Percentiles rank a stretch among this genome's conserved stretches.
These are phyloP conservation scores for Atalantia buxifolia DNA, from an alignment of 345 rosid species.

Conservation along the genomic window DNA sequence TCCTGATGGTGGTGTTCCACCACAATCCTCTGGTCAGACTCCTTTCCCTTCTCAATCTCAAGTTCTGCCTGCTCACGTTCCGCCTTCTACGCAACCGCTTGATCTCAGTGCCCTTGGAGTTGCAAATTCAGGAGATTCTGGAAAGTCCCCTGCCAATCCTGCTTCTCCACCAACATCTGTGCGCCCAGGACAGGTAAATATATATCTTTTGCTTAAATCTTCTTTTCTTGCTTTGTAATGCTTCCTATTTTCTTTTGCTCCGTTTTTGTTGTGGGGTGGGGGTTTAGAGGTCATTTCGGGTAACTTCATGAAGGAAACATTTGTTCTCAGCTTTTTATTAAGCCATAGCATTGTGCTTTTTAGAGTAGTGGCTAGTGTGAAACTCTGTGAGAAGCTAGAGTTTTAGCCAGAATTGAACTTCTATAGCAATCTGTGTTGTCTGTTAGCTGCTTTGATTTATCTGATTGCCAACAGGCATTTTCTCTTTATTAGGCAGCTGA, in stretches of 20 bases:
- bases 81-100: conserved; percentile 71
- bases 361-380: neutral
- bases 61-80: conserved; percentile 42
- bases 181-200: conserved; percentile 90
- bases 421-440: neutral
- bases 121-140: conserved; percentile 57
- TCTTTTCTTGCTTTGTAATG: neutral
- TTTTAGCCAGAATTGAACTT: neutral
- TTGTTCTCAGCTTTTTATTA: neutral
- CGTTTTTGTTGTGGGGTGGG: neutral
- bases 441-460: neutral
- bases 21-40: conserved; percentile 48
- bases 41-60: conserved; percentile 37
- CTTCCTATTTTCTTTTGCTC: neutral
- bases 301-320: neutral
- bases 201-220: neutral
- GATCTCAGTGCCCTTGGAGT: conserved; percentile 93
- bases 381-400: neutral
- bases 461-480: neutral
- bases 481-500: neutral
- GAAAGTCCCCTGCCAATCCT: conserved; percentile 52
- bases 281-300: neutral
- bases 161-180: conserved; percentile 63
- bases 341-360: neutral
- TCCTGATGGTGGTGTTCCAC: conserved; percentile 90